These are phyloP conservation scores for Nyssa sinensis DNA, from an alignment of 148 eudicot species.

Conservation along the genomic window DNA sequence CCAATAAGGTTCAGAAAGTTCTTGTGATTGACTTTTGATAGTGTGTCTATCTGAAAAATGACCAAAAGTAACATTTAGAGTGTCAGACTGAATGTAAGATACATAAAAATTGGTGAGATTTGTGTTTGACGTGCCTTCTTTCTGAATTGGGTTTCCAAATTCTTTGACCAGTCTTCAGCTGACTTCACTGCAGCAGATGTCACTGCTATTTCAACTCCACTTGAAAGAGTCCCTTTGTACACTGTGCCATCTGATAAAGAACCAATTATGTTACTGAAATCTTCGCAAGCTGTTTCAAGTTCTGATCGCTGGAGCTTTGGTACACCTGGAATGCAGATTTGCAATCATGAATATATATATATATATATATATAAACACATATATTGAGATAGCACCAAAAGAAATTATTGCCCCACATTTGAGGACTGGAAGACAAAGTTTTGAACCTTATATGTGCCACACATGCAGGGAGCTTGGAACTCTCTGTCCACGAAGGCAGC, in stretches of 20 bases:
- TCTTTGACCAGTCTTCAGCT: conserved; percentile 62
- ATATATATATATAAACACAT: background rate
- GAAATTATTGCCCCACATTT: background rate
- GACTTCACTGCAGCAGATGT: conserved; percentile 57
- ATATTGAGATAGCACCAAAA: background rate
- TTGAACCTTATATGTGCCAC: background rate
- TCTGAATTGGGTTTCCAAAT: conserved; percentile 59
- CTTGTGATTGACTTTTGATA: conserved; percentile 92
- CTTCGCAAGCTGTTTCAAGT: conserved; percentile 85
- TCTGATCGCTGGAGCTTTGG: conserved; percentile 77
- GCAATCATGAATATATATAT: conserved; percentile 4
- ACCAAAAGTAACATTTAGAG: conserved; percentile 7
- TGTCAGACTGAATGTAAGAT: conserved; percentile 3
- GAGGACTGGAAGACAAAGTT: background rate
- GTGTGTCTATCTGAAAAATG: conserved; percentile 60
- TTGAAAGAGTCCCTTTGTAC: conserved; percentile 87
- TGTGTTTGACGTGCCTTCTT: conserved; percentile 52
- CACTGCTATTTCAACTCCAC: conserved; percentile 88
- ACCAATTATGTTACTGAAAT: conserved; percentile 83
- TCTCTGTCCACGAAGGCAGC: background rate
- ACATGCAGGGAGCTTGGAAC: background rate
- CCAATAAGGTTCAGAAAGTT: conserved; percentile 92
- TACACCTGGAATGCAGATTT: conserved; percentile 51
- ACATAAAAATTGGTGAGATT: background rate
- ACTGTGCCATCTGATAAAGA: conserved; percentile 56